Base-by-base conservation (phyloP, 768 basidiomycete genomes). In the Pholiota molesta region DNA sequence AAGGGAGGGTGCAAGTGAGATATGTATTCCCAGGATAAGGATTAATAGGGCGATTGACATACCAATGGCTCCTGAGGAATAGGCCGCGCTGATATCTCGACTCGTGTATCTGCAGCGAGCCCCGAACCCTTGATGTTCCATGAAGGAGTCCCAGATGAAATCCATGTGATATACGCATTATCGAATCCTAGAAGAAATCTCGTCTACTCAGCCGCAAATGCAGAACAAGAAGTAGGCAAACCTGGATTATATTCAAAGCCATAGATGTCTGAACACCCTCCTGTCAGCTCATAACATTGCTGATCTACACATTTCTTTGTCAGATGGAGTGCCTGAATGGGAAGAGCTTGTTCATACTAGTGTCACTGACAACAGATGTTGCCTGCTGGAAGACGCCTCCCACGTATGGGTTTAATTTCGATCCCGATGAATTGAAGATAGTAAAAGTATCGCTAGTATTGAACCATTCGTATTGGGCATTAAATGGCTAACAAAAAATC, bases 31-130 rank as follows among this genome's bases (percentile, higher is more conserved):
- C 16, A 33, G 55, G 14, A 54, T 49, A 31, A 29, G 59, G 62
- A 33, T 1, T 55, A 13, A 54, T 52, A 31, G 33, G 59, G 62
- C 54, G 49, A 14, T 10, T 5, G 13, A 61, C 75, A 40, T 69
- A 90, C 89, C 89, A 95, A 87, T 8, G 94, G 94, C 71, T 97
- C 94, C 65, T 90, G 87, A 0, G 94, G 84, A 42, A 96, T 77
- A 13, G 90, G 87, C 59, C 94, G 78, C 33, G 83, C 79, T 14
- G 85, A 75, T 61, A 95, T 91, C 65, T 91, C 76, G 2, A 86
- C 86, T 23, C 70, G 64, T 2, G 76, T 37, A 64, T 86, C 83
- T 1, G 88, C 81, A 2, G 71, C 84, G 75, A 94, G 79, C 13
- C 87, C 94, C 31, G 78, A 72, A 19, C 82, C 82, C 42, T 83